Percentiles rank a stretch among this genome's conserved stretches.
phyloP scores from a whole-genome alignment of 768 basidiomycete genomes.

The Calocybe cyanea region DNA sequence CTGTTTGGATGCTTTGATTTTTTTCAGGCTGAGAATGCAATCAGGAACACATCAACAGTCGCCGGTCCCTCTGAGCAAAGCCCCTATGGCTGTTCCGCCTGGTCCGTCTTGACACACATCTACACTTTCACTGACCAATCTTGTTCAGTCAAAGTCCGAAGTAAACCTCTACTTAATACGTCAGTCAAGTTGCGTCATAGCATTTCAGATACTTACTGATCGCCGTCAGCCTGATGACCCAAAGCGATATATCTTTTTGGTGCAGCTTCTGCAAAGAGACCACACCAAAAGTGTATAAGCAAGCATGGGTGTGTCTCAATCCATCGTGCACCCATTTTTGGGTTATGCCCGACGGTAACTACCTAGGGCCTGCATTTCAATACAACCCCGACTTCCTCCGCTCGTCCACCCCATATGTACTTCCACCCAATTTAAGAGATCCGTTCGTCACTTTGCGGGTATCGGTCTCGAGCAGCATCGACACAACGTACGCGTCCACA shows the following conservation, averaged over 20 bases:
- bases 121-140: no score
- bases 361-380: constrained; percentile 32
- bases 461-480: constrained; percentile 28
- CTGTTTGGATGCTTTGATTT: no score
- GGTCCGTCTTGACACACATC: no score
- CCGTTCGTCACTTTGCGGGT: constrained; percentile 34
- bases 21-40: no score
- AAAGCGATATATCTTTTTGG: constrained; percentile 15
- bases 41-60: neutral
- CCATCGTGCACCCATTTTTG: constrained; percentile 58
- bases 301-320: constrained; percentile 63
- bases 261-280: constrained; percentile 41
- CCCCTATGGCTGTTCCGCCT: no score
- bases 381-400: constrained; percentile 48
- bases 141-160: neutral
- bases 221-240: constrained; percentile 15
- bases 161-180: neutral
- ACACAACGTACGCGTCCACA: constrained; percentile 52
- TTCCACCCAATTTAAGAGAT: constrained; percentile 32
- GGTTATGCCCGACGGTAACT: constrained; percentile 26
- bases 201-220: neutral
- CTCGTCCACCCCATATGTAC: constrained; percentile 26
- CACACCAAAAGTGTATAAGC: constrained; percentile 52
- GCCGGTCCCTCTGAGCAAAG: neutral
- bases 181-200: neutral